Base-by-base conservation (phyloP, 805 yeast species). In the Hanseniaspora opuntiae region DNA sequence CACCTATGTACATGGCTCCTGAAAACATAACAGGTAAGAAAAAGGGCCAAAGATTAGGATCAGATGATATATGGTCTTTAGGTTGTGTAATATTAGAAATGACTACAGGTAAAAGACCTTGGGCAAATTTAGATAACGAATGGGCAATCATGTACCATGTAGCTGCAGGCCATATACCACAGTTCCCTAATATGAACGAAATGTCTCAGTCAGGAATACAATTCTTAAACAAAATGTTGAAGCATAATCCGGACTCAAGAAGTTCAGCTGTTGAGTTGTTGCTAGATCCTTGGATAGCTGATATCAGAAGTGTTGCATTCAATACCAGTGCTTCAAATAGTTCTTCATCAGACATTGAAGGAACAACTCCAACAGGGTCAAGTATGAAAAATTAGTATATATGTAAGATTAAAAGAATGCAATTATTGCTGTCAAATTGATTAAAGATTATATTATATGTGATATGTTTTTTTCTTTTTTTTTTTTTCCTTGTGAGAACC, bases 1-100 rank as follows among this genome's bases (percentile, higher is more conserved):
- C 98, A 0, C 97, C 97, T 16, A 93, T 90, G 97, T 93, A 93
- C 68, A 90, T 93, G 97, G 87, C 97, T 0, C 98, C 98, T 0
- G 98, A 93, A 62, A 85, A 86, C 0, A 86, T 93, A 55, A 86
- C 93, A 1, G 97, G 97, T 2, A 68, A 78, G 30, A 74, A 76
- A 12, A 59, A 58, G 41, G 66, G 66, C 39, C 66, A 68, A 2
- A 64, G 63, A 38, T 66, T 70, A 50, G 74, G 73, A 35, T 67
- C 74, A 5, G 69, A 68, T 46, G 98, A 93, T 68, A 85, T 93
- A 35, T 93, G 98, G 98, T 87, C 98, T 0, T 71, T 90, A 41
- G 98, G 98, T 3, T 93, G 98, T 67, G 90, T 96, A 67, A 84
- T 93, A 2, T 66, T 90, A 45, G 97, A 93, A 65, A 93, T 93